Percentiles rank a stretch among this genome's conserved stretches.
phyloP scores from a whole-genome alignment of 805 yeast species.

The Candida tallmaniae region DNA sequence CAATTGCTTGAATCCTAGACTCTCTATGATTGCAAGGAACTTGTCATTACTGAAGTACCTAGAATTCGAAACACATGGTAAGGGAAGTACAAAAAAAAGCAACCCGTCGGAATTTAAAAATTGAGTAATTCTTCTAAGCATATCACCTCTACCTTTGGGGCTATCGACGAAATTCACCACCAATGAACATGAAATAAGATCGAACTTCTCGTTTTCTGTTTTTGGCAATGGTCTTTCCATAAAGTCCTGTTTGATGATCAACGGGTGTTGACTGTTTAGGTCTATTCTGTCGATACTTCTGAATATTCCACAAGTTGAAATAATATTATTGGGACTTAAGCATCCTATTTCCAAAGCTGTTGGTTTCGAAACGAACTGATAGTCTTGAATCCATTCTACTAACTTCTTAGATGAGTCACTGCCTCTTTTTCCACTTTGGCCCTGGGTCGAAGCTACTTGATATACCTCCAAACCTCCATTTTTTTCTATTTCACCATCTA shows the following conservation, averaged over 20 bases:
- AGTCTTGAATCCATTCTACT: constrained; percentile 58
- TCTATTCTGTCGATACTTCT: constrained; percentile 61
- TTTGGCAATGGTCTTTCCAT: constrained; percentile 68
- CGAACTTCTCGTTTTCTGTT: constrained; percentile 43
- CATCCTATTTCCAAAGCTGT: constrained; percentile 82
- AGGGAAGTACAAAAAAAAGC: constrained; percentile 68
- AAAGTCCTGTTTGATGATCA: constrained; percentile 75
- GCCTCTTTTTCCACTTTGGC: constrained; percentile 75
- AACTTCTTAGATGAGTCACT: constrained; percentile 87
- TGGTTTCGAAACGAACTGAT: constrained; percentile 4
- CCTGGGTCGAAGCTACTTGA: constrained; percentile 81
- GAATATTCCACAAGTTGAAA: constrained; percentile 57
- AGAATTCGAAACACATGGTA: constrained; percentile 82
- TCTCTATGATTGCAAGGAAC: constrained; percentile 42
- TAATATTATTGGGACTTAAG: constrained; percentile 60
- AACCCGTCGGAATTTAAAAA: constrained; percentile 41
- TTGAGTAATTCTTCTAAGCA: constrained; percentile 57
- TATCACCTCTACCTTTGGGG: constrained; percentile 65
- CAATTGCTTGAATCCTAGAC: constrained; percentile 54
- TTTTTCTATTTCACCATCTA: constrained; percentile 56
- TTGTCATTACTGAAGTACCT: constrained; percentile 58
- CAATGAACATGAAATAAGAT: constrained; percentile 74
- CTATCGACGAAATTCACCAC: constrained; percentile 87
- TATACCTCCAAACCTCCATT: constrained; percentile 78
- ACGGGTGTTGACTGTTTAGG: constrained; percentile 71